phyloP scores from a whole-genome alignment of 139 green algal genomes.

The Coelastrella sp. region DNA sequence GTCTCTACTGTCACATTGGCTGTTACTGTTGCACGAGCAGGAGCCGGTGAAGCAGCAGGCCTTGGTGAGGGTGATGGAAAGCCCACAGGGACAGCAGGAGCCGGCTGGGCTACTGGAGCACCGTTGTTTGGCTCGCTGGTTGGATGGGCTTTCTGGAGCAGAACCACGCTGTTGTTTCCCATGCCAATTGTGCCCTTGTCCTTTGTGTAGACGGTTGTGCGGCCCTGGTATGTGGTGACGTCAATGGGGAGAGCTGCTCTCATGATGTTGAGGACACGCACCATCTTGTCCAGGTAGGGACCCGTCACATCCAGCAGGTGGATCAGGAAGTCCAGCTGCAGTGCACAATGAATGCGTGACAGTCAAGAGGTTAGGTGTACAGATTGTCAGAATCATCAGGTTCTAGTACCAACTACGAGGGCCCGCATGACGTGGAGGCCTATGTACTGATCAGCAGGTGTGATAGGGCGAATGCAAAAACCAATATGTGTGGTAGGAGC shows the following conservation, averaged over 20 bases:
- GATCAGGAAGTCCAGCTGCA: slow-evolving; percentile 42
- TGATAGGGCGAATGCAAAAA: no score
- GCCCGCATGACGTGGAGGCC: no score
- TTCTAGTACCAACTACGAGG: no score
- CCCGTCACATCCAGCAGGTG: slow-evolving; percentile 45
- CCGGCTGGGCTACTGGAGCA: not conserved
- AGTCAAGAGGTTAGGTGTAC: not conserved
- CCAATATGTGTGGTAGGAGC: no score
- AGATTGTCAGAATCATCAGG: not conserved
- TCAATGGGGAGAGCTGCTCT: not conserved
- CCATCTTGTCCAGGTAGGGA: slow-evolving; percentile 29
- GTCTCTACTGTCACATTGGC: not conserved
- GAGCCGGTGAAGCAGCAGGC: no score
- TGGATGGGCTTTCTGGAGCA: not conserved
- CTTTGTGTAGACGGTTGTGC: slow-evolving; percentile 30
- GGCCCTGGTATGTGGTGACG: not conserved
- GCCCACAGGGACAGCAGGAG: not conserved
- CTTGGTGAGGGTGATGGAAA: not conserved
- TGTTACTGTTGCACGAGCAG: not conserved
- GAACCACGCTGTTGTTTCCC: not conserved
- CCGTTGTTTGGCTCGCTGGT: slow-evolving; percentile 10
- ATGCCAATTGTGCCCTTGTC: slow-evolving; percentile 19
- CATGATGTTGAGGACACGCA: slow-evolving; percentile 27
- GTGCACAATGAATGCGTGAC: not conserved
- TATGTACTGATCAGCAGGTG: no score